Percentiles rank a stretch among this genome's conserved stretches.
These are phyloP conservation scores for Paecilomyces fulvus DNA, from an alignment of 2,329 filamentous ascomycete species.

Conservation along the genomic window DNA sequence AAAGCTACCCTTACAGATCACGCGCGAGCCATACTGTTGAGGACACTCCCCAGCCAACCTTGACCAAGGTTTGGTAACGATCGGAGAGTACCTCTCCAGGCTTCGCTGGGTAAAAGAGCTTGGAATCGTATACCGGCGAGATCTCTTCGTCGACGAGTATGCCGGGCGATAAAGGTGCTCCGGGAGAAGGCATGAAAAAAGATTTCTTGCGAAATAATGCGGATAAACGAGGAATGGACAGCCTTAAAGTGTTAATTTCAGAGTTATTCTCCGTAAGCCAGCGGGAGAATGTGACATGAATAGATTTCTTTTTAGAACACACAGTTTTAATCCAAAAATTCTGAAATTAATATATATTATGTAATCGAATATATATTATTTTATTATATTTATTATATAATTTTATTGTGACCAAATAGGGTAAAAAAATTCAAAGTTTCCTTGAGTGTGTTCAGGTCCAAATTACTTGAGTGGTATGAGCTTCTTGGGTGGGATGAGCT, in stretches of 20 bases:
- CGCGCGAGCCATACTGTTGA: conserved; percentile 15
- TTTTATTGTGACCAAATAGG: no score
- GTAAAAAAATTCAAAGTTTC: no score
- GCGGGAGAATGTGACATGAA: conserved; percentile 9
- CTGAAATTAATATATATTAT: no score
- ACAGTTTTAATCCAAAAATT: no score
- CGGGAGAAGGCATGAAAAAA: conserved; percentile 15
- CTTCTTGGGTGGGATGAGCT: no score
- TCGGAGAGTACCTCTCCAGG: conserved; percentile 20
- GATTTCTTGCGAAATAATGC: conserved; percentile 18
- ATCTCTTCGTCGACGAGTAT: conserved; percentile 15
- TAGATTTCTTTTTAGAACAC: no score
- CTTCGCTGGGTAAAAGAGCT: conserved; percentile 21
- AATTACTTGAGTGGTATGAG: no score
- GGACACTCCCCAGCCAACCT: conserved; percentile 22
- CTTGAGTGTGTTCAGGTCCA: no score
- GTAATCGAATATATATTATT: no score
- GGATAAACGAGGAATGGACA: conserved; percentile 10
- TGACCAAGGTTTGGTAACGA: conserved; percentile 20
- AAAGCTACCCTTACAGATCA: conserved; percentile 18
- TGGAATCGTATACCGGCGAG: conserved; percentile 19
- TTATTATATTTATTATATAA: no score
- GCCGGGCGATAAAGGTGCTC: no score
- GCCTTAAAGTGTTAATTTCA: conserved; percentile 15
- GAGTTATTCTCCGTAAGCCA: conserved; percentile 7